Evolutionary conservation across 257 asterid species (phyloP).

Genomic region (Mitragyna speciosa): DNA sequence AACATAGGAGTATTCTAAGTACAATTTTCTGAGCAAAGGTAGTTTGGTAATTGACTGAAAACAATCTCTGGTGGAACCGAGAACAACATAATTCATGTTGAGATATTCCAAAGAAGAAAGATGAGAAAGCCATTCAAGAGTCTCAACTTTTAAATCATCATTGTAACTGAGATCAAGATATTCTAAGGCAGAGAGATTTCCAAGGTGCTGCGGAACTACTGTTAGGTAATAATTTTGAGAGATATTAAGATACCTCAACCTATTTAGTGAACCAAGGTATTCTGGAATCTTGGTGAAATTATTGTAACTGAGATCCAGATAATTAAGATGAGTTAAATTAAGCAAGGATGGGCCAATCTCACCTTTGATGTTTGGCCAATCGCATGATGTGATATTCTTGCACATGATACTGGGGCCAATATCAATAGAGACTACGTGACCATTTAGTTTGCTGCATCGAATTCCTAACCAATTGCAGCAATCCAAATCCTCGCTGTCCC

Average conservation of each 20-base stretch:
- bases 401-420: no score
- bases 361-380: no score
- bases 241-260: neutral
- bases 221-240: neutral
- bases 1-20: no score
- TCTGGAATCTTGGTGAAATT: neutral
- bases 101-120: slow-evolving; percentile 1
- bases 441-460: no score
- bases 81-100: neutral
- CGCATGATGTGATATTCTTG: no score
- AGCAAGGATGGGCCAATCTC: no score
- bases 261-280: neutral
- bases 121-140: neutral
- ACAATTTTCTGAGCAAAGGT: neutral
- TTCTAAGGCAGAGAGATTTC: neutral
- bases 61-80: neutral
- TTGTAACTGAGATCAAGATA: neutral
- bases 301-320: neutral
- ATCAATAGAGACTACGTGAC: no score
- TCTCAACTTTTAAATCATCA: neutral
- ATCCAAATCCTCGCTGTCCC: no score
- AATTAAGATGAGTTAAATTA: neutral
- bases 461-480: no score
- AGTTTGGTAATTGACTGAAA: neutral
- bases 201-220: neutral